Conservation (phyloP, 2,329 filamentous ascomycete genomes). For the Domatiomyces catenatus region DNA sequence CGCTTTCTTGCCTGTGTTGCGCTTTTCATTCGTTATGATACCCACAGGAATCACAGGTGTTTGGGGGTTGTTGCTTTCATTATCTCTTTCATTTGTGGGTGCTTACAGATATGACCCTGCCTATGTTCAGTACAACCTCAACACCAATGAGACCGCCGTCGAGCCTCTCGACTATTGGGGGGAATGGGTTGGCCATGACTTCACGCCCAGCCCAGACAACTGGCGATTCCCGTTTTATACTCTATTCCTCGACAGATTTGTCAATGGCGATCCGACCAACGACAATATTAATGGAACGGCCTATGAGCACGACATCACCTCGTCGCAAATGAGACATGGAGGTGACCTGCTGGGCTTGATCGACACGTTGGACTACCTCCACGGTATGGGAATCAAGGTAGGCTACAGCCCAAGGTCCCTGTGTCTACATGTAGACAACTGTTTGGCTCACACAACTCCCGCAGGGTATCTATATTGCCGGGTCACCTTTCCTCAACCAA, state of each 20-base stretch:
- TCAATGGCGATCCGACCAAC: conserved; percentile 49
- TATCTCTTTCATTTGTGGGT: conserved; percentile 5
- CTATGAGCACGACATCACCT: conserved; percentile 45
- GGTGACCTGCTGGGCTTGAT: conserved; percentile 44
- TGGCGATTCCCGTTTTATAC: conserved; percentile 55
- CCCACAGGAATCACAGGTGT: conserved; percentile 36
- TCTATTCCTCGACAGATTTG: conserved; percentile 47
- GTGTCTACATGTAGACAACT: background rate
- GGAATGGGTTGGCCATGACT: conserved; percentile 35
- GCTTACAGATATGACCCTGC: conserved; percentile 35
- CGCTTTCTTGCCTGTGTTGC: background rate
- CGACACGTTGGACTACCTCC: conserved; percentile 48
- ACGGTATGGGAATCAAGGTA: conserved; percentile 49
- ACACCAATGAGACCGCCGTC: conserved; percentile 41
- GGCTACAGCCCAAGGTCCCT: background rate
- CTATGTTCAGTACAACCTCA: conserved; percentile 43
- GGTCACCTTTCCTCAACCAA: conserved; percentile 48
- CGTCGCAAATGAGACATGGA: conserved; percentile 48
- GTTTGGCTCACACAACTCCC: conserved; percentile 4
- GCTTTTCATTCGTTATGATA: background rate
- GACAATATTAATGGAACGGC: conserved; percentile 46
- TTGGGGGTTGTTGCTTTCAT: conserved; percentile 2
- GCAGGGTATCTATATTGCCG: conserved; percentile 46
- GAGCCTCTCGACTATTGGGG: conserved; percentile 44
- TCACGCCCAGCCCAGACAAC: conserved; percentile 40